Evolutionary conservation across 805 yeast species (phyloP).

Genomic region (Saccharomycopsis guyanensis): DNA sequence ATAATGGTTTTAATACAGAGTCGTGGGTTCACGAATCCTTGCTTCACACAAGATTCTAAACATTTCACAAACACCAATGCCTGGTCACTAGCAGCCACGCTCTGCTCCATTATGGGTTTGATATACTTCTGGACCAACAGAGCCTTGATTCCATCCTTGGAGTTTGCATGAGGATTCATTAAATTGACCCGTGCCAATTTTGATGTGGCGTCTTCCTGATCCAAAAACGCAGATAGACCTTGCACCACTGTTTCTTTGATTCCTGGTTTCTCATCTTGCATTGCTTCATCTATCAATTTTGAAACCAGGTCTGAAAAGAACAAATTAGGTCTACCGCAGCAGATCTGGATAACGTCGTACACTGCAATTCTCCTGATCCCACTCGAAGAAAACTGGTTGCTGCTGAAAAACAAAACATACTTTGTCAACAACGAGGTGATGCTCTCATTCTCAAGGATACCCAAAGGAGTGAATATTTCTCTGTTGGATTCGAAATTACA

Average conservation of each 20-base stretch:
- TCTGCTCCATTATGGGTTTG: background rate
- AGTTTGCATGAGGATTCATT: slow-evolving; percentile 27
- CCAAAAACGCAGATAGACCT: slow-evolving; percentile 51
- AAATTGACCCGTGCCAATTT: background rate
- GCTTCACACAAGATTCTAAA: slow-evolving; percentile 45
- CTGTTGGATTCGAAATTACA: slow-evolving; percentile 51
- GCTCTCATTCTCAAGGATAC: slow-evolving; percentile 44
- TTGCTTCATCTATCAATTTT: slow-evolving; percentile 34
- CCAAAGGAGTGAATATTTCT: slow-evolving; percentile 35
- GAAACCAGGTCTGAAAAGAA: slow-evolving; percentile 52
- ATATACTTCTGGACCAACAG: slow-evolving; percentile 62
- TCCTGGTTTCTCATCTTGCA: slow-evolving; percentile 39
- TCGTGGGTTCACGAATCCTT: slow-evolving; percentile 74
- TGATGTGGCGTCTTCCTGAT: slow-evolving; percentile 42
- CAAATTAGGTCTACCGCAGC: slow-evolving; percentile 57
- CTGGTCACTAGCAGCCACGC: slow-evolving; percentile 19
- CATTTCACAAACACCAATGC: slow-evolving; percentile 50
- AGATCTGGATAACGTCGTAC: slow-evolving; percentile 49
- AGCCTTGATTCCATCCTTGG: slow-evolving; percentile 66
- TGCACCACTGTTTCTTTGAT: slow-evolving; percentile 46
- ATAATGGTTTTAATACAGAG: slow-evolving; percentile 59
- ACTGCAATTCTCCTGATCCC: slow-evolving; percentile 44
- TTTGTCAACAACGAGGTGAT: slow-evolving; percentile 51
- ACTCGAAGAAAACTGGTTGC: slow-evolving; percentile 26
- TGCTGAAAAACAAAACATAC: slow-evolving; percentile 49